Evolutionary conservation across 108 stramenopile genomes (phyloP).

Genomic region (Nitzschia sp.): DNA sequence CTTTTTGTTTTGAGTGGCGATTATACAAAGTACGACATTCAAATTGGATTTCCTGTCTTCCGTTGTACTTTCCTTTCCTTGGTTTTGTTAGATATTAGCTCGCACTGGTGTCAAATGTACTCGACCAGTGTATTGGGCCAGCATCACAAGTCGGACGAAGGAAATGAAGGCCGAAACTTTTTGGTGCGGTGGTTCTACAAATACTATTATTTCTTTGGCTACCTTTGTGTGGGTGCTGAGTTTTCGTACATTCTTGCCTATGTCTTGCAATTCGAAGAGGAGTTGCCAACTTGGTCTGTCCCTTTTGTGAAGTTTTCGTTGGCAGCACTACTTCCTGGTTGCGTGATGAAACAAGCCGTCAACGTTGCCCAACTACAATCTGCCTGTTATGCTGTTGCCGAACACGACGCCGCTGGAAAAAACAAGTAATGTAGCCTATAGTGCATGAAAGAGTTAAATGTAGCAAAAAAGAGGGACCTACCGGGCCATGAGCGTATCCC

Average conservation of each 20-base stretch:
- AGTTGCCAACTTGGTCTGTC: slow-evolving; percentile 21
- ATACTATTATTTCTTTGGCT: slow-evolving; percentile 92
- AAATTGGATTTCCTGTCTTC: slow-evolving; percentile 20
- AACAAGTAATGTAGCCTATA: slow-evolving; percentile 19
- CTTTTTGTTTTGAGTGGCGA: slow-evolving; percentile 63
- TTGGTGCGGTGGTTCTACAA: slow-evolving; percentile 91
- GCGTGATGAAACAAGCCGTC: slow-evolving; percentile 79
- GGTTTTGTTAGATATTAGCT: slow-evolving; percentile 71
- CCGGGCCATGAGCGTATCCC: not conserved
- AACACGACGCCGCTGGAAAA: slow-evolving; percentile 55
- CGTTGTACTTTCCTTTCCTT: slow-evolving; percentile 56
- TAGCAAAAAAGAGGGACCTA: not conserved
- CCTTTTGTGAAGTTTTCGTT: slow-evolving; percentile 38
- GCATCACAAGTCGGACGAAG: slow-evolving; percentile 94
- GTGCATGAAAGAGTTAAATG: not conserved
- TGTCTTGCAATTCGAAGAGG: slow-evolving; percentile 33
- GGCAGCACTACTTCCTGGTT: slow-evolving; percentile 59
- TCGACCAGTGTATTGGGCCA: slow-evolving; percentile 50
- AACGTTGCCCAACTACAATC: slow-evolving; percentile 83
- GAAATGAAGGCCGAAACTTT: slow-evolving; percentile 79
- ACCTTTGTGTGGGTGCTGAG: slow-evolving; percentile 94
- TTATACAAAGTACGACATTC: slow-evolving; percentile 22
- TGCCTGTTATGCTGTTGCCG: slow-evolving; percentile 81
- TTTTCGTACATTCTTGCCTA: slow-evolving; percentile 76
- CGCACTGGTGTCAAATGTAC: slow-evolving; percentile 97